Percentiles rank a stretch among this genome's conserved stretches.
Evolutionary conservation across 192 early-diverging fungal species (phyloP).

Genomic region (Podochytrium sp.): DNA sequence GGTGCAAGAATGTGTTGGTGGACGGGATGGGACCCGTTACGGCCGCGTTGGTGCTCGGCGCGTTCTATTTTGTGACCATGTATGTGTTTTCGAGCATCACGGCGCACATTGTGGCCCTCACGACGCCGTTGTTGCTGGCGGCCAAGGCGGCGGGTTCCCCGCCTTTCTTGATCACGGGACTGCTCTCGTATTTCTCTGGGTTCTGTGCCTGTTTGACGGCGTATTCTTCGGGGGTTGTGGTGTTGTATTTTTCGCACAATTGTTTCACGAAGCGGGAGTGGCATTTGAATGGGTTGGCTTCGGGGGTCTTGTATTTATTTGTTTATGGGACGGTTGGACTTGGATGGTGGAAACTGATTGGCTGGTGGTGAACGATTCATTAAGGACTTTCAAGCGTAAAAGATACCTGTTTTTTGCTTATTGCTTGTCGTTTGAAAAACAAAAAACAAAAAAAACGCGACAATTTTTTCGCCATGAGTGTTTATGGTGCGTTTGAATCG

Average conservation of each 20-base stretch:
- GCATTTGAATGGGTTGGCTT: conserved; percentile 61
- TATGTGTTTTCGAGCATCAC: conserved; percentile 77
- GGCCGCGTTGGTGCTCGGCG: conserved; percentile 47
- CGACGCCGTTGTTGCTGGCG: conserved; percentile 74
- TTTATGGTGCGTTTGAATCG: conserved; percentile 28
- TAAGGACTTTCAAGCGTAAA: neutral
- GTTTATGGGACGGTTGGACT: conserved; percentile 68
- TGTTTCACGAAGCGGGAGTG: conserved; percentile 62
- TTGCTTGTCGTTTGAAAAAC: neutral
- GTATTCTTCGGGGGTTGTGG: conserved; percentile 42
- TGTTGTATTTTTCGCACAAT: conserved; percentile 54
- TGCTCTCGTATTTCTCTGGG: conserved; percentile 69
- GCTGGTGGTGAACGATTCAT: conserved; percentile 49
- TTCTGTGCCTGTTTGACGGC: conserved; percentile 64
- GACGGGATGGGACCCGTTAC: conserved; percentile 44
- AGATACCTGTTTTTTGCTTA: neutral
- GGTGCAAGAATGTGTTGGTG: conserved; percentile 35
- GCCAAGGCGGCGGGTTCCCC: conserved; percentile 63
- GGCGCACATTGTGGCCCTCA: conserved; percentile 73
- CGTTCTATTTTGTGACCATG: conserved; percentile 72
- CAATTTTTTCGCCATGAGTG: conserved; percentile 15
- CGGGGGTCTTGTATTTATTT: conserved; percentile 54
- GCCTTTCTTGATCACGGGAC: conserved; percentile 55
- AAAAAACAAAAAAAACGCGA: neutral
- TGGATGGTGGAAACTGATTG: conserved; percentile 72